Percentiles rank a stretch among this genome's conserved stretches.
These are phyloP conservation scores for Phaffia australis DNA, from an alignment of 768 basidiomycete genomes.

Conservation along the genomic window DNA sequence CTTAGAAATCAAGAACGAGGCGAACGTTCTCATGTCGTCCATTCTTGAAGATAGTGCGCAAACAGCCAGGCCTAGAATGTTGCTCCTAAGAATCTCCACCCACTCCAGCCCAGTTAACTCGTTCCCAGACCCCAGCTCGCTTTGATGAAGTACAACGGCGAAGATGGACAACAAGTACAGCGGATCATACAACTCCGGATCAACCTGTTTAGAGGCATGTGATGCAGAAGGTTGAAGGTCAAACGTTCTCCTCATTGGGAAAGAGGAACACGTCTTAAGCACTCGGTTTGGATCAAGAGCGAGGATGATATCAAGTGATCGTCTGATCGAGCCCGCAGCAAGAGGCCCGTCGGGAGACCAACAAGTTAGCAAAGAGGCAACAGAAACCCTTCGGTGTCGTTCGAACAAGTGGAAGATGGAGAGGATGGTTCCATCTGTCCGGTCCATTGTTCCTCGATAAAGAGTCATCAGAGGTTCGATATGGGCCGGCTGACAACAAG, in stretches of 20 bases:
- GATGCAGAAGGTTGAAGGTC: constrained; percentile 31
- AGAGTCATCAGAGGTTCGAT: constrained; percentile 62
- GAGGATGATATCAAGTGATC: constrained; percentile 55
- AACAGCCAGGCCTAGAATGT: constrained; percentile 61
- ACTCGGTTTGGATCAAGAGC: constrained; percentile 58
- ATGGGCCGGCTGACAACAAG: constrained; percentile 76
- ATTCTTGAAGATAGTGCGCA: constrained; percentile 61
- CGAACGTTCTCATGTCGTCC: constrained; percentile 49
- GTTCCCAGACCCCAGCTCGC: constrained; percentile 29
- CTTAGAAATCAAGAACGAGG: constrained; percentile 52
- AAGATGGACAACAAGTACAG: constrained; percentile 61
- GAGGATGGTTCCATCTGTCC: constrained; percentile 56
- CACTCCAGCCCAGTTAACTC: constrained; percentile 54
- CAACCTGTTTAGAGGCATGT: constrained; percentile 27
- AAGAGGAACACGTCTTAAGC: constrained; percentile 59
- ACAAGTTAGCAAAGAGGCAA: constrained; percentile 50
- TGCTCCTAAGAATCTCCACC: constrained; percentile 76
- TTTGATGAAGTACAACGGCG: constrained; percentile 52
- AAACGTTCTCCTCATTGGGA: constrained; percentile 55
- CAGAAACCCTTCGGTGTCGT: constrained; percentile 53
- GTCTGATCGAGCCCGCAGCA: constrained; percentile 35
- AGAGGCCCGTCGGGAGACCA: constrained; percentile 52
- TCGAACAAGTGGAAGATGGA: constrained; percentile 73
- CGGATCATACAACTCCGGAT: constrained; percentile 57
- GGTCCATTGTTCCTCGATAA: constrained; percentile 63